Evolutionary conservation across 192 early-diverging fungal genomes (phyloP), one percentile per base, ranked within the genome.

Genomic region (Gamsiella multidivaricata): DNA sequence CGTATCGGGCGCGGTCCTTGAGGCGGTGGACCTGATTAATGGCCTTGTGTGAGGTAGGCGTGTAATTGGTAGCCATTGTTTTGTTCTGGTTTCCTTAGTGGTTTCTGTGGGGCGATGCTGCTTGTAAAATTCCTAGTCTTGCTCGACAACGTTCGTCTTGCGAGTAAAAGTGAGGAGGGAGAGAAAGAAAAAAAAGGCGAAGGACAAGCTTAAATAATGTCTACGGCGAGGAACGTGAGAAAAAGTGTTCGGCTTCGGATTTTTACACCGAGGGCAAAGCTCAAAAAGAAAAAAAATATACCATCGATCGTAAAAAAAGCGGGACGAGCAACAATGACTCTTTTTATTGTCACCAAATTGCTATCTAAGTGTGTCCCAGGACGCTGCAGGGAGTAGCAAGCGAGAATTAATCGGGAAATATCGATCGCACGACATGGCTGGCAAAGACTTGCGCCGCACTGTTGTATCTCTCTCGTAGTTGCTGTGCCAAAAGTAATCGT

Each of bases 1-100:
- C 86, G 55, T 87, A 87, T 0, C 52, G 34, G 23, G 84, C 85
- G 5, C 79, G 71, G 3, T 74, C 71, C 39, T 69, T 74, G 41
- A 53, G 42, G 26, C 80, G 80, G 31, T 65, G 71, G 31, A 81
- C 55, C 36, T 64, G 63, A 54, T 81, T 81, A 49, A 81, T 81
- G 25, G 64, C 70, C 43, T 81, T 81, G 42, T 69, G 66, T 17
- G 64, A 62, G 9, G 64, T 62, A 32, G 72, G 72, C 17, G 72
- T 76, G 51, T 62, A 76, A 3, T 62, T 53, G 26, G 56, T 39
- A 9, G 47, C 18, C n/a, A n/a, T n/a, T n/a, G n/a, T n/a, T n/a
- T n/a, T n/a, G n/a, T n/a, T n/a, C n/a, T n/a, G n/a, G n/a, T n/a
- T n/a, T n/a, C n/a, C n/a, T n/a, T n/a, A n/a, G n/a, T n/a, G n/a